Evolutionary conservation across 1,139 yeast species (phyloP), one percentile per base, ranked within the genome.

Genomic region (Insectozyma bohioensis): DNA sequence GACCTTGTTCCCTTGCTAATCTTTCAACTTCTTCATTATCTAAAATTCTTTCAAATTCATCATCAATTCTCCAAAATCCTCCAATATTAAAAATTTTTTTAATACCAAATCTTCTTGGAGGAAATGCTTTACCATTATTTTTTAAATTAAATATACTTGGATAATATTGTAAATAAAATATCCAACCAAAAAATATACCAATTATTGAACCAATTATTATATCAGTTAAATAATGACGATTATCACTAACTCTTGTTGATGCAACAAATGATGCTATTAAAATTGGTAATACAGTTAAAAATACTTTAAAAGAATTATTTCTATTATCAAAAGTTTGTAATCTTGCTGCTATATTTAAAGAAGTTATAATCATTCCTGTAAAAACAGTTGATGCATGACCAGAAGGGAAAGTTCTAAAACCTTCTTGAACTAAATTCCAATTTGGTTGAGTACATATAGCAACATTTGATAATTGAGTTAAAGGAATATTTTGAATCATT

Each of bases 301-400:
- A 24, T 0, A 64, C 47, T 37, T 69, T 69, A 35, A 58, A 47
- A 6, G 69, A 55, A 7, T 61, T 50, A 1, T 67, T 65, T 36
- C 71, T 48, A 17, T 54, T 54, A 37, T 65, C 71, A 39, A 64
- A 63, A 1, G 64, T 51, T 37, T 60, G 63, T 24, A 64, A 43
- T 35, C 60, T 61, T 0, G 67, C 67, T 2, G 67, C 49, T n/a
- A 61, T 45, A 45, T 67, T 59, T 20, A 69, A 52, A 22, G 63
- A 51, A 6, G 64, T 51, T 12, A 68, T 50, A 1, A 67, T 58
- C 48, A 69, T 61, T 0, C 75, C 62, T 18, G 75, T 54, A 45
- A 72, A 72, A 3, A 72, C 58, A 0, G 76, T 67, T 1, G 77
- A 60, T 35, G 73, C 61, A 43, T 73, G 78, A 1, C 77, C 78